Percentiles rank a stretch among this genome's conserved stretches.
Evolutionary conservation across 331 rosid genomes (phyloP).

Genomic region (Pyracantha coccinea): DNA sequence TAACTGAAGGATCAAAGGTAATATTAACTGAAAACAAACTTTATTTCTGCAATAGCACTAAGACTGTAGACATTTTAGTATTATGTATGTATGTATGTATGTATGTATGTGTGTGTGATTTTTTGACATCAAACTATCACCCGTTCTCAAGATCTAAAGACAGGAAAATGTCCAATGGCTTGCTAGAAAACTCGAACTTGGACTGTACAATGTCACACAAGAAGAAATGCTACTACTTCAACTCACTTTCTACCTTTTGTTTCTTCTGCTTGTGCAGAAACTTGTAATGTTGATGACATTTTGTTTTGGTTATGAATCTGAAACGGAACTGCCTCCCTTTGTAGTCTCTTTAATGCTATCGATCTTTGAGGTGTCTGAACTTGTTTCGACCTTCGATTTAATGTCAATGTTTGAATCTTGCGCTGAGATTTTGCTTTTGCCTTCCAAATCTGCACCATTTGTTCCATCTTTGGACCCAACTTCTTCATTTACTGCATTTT

Average conservation of each 20-base stretch:
- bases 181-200: not conserved
- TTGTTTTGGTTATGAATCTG: not conserved
- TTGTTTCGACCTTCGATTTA: not conserved
- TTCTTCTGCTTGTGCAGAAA: not conserved
- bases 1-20: too few relatives aligned
- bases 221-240: not conserved
- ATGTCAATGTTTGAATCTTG: not conserved
- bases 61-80: not conserved
- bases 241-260: not conserved
- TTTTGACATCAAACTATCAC: not conserved
- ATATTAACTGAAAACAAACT: not conserved
- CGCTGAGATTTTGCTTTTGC: not conserved
- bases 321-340: not conserved
- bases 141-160: not conserved
- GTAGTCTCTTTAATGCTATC: not conserved
- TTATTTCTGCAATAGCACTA: not conserved
- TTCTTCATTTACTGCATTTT: not conserved
- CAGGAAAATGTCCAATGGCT: not conserved
- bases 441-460: slow-evolving; percentile 3
- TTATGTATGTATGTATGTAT: too few relatives aligned
- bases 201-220: not conserved
- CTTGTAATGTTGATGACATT: not conserved
- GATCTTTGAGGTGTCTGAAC: not conserved
- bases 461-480: not conserved
- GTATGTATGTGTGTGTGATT: not conserved